phyloP scores from a whole-genome alignment of 331 rosid genomes.

The Telfairia occidentalis region DNA sequence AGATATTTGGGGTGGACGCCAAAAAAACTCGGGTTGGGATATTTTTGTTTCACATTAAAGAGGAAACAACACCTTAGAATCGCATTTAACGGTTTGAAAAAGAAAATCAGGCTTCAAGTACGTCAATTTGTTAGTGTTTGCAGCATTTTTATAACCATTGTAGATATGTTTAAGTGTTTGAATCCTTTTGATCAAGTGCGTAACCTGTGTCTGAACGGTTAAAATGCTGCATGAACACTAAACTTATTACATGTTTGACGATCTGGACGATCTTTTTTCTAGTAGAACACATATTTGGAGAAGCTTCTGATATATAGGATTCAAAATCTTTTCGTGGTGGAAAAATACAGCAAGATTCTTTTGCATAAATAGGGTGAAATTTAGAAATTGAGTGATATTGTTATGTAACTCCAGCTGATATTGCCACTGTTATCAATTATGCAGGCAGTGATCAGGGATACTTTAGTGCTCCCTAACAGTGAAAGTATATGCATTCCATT shows the following conservation, averaged over 20 bases:
- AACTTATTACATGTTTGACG: not conserved
- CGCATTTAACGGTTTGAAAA: not conserved
- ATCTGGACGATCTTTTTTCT: not conserved
- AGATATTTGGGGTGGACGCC: not conserved
- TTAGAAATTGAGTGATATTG: not conserved
- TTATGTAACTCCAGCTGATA: conserved; percentile 12
- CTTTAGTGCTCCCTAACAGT: conserved; percentile 69
- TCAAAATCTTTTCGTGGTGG: not conserved
- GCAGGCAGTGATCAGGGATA: conserved; percentile 62
- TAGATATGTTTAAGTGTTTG: not conserved
- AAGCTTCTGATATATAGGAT: not conserved
- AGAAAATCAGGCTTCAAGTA: not conserved
- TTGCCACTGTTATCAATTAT: conserved; percentile 18
- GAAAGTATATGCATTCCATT: conserved; percentile 53
- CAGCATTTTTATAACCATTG: not conserved
- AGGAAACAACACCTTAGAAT: not conserved
- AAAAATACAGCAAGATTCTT: not conserved
- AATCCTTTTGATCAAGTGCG: not conserved
- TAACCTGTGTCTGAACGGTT: too few relatives aligned
- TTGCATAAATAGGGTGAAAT: not conserved
- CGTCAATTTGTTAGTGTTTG: not conserved
- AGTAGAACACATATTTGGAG: not conserved
- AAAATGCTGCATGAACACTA: not conserved
- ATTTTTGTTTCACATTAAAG: not conserved
- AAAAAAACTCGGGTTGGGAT: not conserved